Evolutionary conservation across 495 filamentous ascomycete species (phyloP), one percentile per base, ranked within the genome.

Genomic region (Barbatosphaeria neglecta): DNA sequence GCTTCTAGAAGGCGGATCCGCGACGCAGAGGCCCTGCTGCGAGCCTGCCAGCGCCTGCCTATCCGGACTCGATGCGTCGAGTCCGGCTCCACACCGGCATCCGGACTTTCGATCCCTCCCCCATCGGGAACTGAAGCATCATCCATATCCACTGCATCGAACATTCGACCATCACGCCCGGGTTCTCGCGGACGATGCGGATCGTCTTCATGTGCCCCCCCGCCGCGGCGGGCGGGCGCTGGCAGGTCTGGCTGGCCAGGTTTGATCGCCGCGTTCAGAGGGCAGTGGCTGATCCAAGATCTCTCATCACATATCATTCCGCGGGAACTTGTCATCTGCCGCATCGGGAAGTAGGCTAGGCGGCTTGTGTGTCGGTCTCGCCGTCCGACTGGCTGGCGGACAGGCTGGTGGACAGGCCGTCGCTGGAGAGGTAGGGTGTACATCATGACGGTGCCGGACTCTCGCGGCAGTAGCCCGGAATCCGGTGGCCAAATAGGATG

Each of bases 151-250:
- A 16, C 23, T 23, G 23, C n/a, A 38, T 46, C 33, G 44, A 46
- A 39, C 44, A 46, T 46, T 46, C 44, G 22, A 46, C 8, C 8
- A 22, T 46, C 33, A 46, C 39, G 44, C 44, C 16, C 19, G 27
- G 22, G 2, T 13, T 41, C 16, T 22, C 39, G 24, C 19, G 20
- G 22, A 24, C 20, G 39, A 25, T 16, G 31, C 31, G 2, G 31
- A 35, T 35, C 31, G 13, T n/a, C 2, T 35, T 15, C 9, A 35
- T 11, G 16, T 5, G 31, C 16, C 16, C 13, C 6, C 28, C 16
- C n/a, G 13, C n/a, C 19, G 7, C 28, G 15, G 5, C 22, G 33
- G 33, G 44, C 20, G 20, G 20, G n/a, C n/a, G n/a, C n/a, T n/a
- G n/a, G n/a, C n/a, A n/a, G n/a, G n/a, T n/a, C n/a, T n/a, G n/a